A percentile compares a stretch with the other conserved stretches of the same genome.
Evolutionary conservation across 1,284 basidiomycete genomes (phyloP).

Genomic region (Naganishia sp.): DNA sequence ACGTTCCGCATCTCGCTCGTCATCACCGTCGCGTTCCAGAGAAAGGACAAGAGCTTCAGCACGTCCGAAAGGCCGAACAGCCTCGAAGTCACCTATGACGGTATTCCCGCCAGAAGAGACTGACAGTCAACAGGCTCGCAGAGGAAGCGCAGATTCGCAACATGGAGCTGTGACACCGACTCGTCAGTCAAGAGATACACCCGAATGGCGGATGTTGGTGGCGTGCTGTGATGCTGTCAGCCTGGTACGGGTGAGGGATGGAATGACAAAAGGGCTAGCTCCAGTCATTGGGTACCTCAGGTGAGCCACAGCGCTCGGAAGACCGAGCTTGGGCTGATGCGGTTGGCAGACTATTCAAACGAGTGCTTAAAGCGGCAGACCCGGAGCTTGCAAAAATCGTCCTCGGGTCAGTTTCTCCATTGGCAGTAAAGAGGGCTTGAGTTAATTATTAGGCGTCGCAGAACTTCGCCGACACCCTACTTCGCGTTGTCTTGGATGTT

Average conservation of each 20-base stretch:
- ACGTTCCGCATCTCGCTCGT: constrained; percentile 23
- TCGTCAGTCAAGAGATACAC: constrained; percentile 39
- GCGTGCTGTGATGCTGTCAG: constrained; percentile 61
- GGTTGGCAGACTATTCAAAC: constrained; percentile 64
- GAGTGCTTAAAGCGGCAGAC: constrained; percentile 69
- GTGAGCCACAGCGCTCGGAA: constrained; percentile 52
- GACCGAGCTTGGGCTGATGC: background rate
- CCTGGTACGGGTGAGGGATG: constrained; percentile 78
- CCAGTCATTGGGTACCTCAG: constrained; percentile 80
- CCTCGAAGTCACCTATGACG: constrained; percentile 34
- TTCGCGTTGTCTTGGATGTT: constrained; percentile 87
- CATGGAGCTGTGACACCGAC: background rate
- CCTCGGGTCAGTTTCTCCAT: constrained; percentile 60
- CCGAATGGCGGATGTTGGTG: constrained; percentile 64
- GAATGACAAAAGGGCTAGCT: constrained; percentile 80
- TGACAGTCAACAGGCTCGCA: background rate
- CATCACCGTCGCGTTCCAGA: constrained; percentile 39
- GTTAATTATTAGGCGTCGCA: constrained; percentile 35
- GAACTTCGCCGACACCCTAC: constrained; percentile 70
- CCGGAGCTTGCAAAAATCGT: constrained; percentile 67
- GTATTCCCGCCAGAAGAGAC: background rate
- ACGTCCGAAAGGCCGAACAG: constrained; percentile 42
- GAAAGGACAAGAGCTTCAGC: constrained; percentile 26
- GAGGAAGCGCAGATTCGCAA: background rate
- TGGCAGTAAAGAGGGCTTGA: background rate